Evolutionary conservation across 2,329 filamentous ascomycete genomes (phyloP), one percentile per base, ranked within the genome.

Genomic region (Claviceps fusiformis): DNA sequence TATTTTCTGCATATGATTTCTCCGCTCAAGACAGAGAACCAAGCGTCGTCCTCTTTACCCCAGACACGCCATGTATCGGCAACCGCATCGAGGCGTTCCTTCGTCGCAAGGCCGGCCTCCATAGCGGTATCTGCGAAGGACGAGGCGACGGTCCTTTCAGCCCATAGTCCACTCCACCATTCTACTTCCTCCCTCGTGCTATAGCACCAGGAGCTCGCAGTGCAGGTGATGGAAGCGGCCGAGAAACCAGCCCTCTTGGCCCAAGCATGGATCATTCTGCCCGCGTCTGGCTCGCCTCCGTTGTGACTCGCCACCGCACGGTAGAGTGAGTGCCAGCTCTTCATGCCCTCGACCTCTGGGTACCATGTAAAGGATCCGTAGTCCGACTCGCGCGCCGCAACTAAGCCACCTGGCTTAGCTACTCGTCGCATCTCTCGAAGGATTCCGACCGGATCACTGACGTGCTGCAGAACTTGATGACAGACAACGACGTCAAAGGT

Each of bases 371-470:
- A 60, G 17, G 57, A 48, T 4, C 55, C 52, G 6, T 39, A 56
- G 49, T 63, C 63, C 5, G 61, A 57, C 52, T 63, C 61, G 39
- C 63, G 70, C 6, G 59, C 60, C 6, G 62, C 73, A 0, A 74
- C 62, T 15, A 75, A 58, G 27, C 73, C 73, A 2, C 72, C 71
- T 0, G 68, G 65, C 59, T 67, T 72, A 9, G 71, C 61, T 0
- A 75, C 68, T 0, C 73, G 65, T 3, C 67, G 64, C 64, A 73
- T 71, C 60, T 74, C 72, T 2, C 47, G n/a, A 27, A 73, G 53
- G 11, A 70, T 65, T 0, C 55, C 45, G 2, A 69, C 65, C 5
- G 65, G 65, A 35, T 67, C 63, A 3, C 65, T 62, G 19, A 75
- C 63, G 55, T 75, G 71, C 24, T 68, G 65, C 24, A 76, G 61